Evolutionary conservation across 2,329 filamentous ascomycete genomes (phyloP), one percentile per base, ranked within the genome.

Genomic region (Mycosphaerella arachidis): DNA sequence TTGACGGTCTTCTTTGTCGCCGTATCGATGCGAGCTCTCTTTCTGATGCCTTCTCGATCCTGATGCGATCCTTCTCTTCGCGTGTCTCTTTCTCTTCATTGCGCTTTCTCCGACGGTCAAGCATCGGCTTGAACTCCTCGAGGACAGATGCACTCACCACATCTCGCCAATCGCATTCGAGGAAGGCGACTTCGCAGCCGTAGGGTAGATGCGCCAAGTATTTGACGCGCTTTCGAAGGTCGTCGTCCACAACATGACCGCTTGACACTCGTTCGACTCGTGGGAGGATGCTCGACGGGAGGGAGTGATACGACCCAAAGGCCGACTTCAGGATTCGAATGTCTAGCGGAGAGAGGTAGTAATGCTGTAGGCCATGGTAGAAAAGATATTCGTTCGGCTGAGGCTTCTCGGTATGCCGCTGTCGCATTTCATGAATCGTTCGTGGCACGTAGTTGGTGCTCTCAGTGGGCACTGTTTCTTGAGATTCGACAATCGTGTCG

Each of bases 101-200:
- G 56, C 84, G 83, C 74, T 88, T 91, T 58, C 91, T 82, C 56
- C 92, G 83, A 58, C 84, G 83, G 65, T 90, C 89, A 56, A 94
- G 88, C 61, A 96, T 91, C 0, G 80, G 76, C n/a, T 82, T 79
- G 74, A 96, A 97, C 1, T 82, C 82, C 43, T 86, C 86, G n/a
- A 97, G 79, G 3, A 90, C 83, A 54, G 90, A 87, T 0, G 86
- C 81, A 3, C 86, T 82, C 5, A 97, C 90, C 40, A 94, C 90
- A 66, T 96, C 92, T 3, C 90, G 92, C 92, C 92, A 97, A 73
- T 97, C 92, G 71, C 92, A 97, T 75, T 97, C 92, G 1, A 97
- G 75, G 69, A 96, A 96, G 66, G 83, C 91, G 46, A 97, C 90
- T 66, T 96, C 88, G 72, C 92, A 96, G n/a, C 92, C 92, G 54